Percentiles rank a stretch among this genome's conserved stretches.
Conservation (phyloP, 768 basidiomycete species). For the Hysterangium stoloniferum region DNA sequence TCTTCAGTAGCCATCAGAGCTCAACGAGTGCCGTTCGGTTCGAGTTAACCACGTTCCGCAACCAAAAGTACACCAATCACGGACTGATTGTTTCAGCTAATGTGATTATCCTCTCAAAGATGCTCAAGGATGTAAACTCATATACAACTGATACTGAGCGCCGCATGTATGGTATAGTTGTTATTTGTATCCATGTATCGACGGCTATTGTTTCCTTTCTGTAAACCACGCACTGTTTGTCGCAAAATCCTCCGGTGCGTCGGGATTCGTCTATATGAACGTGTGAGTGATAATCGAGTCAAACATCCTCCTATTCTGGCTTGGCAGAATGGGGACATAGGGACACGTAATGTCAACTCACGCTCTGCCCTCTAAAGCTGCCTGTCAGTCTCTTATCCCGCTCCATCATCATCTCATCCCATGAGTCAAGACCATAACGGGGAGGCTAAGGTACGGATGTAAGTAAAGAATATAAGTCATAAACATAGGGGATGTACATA, state of each 20-base stretch:
- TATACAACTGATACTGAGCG: no score
- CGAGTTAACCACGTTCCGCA: no score
- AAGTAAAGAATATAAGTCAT: conserved; percentile 1
- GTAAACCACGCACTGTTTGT: conserved; percentile 73
- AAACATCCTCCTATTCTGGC: background rate
- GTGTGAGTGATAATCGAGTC: background rate
- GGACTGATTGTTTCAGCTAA: no score
- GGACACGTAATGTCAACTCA: conserved; percentile 23
- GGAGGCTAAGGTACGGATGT: conserved; percentile 47
- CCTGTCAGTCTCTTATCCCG: conserved; percentile 86
- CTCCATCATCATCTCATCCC: conserved; percentile 97
- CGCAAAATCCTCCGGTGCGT: conserved; percentile 61
- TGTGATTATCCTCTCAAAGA: no score
- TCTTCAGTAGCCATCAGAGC: no score
- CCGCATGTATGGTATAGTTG: no score
- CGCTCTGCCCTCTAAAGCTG: conserved; percentile 76
- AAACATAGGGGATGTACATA: conserved; percentile 23
- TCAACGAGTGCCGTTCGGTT: no score
- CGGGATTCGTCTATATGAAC: conserved; percentile 50
- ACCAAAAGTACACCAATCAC: no score
- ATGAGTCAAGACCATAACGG: conserved; percentile 77
- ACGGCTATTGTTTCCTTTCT: conserved; percentile 36
- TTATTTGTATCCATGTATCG: no score
- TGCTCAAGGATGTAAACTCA: no score
- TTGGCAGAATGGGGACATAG: background rate